Base-by-base conservation (phyloP, 495 filamentous ascomycete genomes). In the Haplographium delicatum region DNA sequence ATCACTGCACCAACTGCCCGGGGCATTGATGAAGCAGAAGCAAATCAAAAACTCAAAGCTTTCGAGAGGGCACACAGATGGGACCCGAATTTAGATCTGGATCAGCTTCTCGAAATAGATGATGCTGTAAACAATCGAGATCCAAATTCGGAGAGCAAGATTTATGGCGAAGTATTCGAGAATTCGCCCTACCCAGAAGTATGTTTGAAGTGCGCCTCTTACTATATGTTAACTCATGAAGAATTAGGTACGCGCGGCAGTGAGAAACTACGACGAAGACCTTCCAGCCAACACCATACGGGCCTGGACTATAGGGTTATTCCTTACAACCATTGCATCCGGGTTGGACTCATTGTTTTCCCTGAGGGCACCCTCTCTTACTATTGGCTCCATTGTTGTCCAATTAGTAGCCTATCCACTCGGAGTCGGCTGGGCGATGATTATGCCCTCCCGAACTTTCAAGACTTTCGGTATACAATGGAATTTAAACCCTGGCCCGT, bases 341-440 rank as follows among this genome's bases (percentile, higher is more conserved):
- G 77, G 70, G 0, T 67, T 85, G 65, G 88, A 89, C 66, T 80
- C 79, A 44, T 66, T 88, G 15, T 88, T 89, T 67, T 84, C 80
- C 39, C 65, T 88, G 61, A 78, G 83, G 57, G 72, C 78, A 51
- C 84, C 70, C 0, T 79, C 79, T 5, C 9, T 44, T 10, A 27
- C 41, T 19, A 74, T 88, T 46, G 81, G 78, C 26, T 66, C 83
- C 16, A 69, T 87, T 42, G 79, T 85, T 8, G 81, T 82, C 8
- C 85, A 87, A 61, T 68, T 89, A 39, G 64, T 86, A 37, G 80
- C 85, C 3, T 88, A 83, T 67, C 82, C 83, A 2, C 62, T 88
- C 3, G 84, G 85, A 4, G 76, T 78, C 27, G 76, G 64, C 15
- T 80, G 53, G 43, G 27, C 27, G 9, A 63, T 57, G 46, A 67